Evolutionary conservation across 1,284 basidiomycete genomes (phyloP).

Genomic region (Coniferiporia weirii): DNA sequence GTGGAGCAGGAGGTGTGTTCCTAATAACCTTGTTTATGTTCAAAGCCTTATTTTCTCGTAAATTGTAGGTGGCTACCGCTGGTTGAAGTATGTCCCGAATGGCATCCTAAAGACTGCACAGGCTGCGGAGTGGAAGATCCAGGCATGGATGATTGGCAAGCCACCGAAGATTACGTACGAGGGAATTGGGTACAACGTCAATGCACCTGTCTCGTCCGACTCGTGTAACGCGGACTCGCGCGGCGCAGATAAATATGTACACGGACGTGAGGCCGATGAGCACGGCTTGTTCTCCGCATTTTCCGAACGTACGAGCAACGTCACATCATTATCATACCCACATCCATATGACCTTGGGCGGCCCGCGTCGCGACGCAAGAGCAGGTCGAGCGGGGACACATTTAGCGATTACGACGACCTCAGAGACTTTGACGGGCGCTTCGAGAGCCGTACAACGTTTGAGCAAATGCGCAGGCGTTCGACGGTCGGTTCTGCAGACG

Average conservation of each 20-base stretch:
- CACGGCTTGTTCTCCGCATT: neutral
- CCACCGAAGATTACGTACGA: constrained; percentile 77
- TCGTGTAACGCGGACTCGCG: constrained; percentile 27
- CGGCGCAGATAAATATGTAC: neutral
- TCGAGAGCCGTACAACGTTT: constrained; percentile 72
- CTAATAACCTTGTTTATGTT: neutral
- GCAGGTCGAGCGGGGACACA: constrained; percentile 54
- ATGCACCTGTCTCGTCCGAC: constrained; percentile 26
- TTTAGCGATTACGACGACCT: constrained; percentile 85
- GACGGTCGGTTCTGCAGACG: constrained; percentile 28
- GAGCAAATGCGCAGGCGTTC: constrained; percentile 32
- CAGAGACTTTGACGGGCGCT: constrained; percentile 75
- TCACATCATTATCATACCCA: neutral
- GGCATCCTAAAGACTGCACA: constrained; percentile 92
- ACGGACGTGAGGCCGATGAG: neutral
- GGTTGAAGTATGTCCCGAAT: constrained; percentile 95
- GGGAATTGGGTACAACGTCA: constrained; percentile 69
- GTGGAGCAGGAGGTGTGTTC: constrained; percentile 75
- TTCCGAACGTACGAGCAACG: neutral
- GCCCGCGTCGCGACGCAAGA: constrained; percentile 22
- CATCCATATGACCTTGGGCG: neutral
- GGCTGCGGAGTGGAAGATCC: constrained; percentile 94
- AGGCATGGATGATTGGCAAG: constrained; percentile 95
- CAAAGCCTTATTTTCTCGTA: constrained; percentile 17
- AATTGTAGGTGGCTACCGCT: constrained; percentile 75